Percentiles rank a stretch among this genome's conserved stretches.
phyloP scores from a whole-genome alignment of 2,329 filamentous ascomycete species.

The Epichloe uncinata region DNA sequence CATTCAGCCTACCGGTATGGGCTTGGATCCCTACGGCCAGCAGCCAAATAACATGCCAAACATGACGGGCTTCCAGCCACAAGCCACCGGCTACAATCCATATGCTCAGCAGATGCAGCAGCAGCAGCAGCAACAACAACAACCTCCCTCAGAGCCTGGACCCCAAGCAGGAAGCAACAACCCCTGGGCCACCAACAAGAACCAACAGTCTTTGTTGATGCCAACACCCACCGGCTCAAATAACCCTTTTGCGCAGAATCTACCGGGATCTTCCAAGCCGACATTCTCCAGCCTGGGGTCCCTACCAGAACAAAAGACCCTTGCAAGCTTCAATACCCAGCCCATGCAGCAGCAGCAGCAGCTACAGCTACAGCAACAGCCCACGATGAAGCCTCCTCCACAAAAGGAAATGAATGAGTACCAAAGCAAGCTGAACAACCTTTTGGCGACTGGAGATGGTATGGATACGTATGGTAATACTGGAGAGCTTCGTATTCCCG shows the following conservation, averaged over 20 bases:
- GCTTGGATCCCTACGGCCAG: conserved; percentile 56
- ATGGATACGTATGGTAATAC: conserved; percentile 97
- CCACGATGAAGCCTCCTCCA: conserved; percentile 20
- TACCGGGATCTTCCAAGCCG: conserved; percentile 38
- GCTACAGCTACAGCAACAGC: conserved; percentile 23
- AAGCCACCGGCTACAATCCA: conserved; percentile 41
- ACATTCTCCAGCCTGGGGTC: conserved; percentile 59
- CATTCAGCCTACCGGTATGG: conserved; percentile 46
- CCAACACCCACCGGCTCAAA: conserved; percentile 90
- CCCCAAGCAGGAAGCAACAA: conserved; percentile 81
- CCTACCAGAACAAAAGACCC: conserved; percentile 72
- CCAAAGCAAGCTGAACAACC: conserved; percentile 67
- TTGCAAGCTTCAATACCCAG: conserved; percentile 44
- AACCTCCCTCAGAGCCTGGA: conserved; percentile 37
- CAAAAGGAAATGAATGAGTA: conserved; percentile 48
- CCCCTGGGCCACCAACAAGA: conserved; percentile 64
- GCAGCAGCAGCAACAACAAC: conserved; percentile 20
- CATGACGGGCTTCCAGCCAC: conserved; percentile 33
- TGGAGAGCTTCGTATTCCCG: conserved; percentile 88
- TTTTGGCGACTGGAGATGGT: conserved; percentile 78
- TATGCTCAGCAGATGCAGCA: conserved; percentile 33
- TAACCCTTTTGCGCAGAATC: conserved; percentile 87
- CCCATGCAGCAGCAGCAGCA: conserved; percentile 25
- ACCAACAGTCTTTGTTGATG: conserved; percentile 50
- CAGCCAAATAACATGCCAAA: conserved; percentile 16